Evolutionary conservation across 169 alveolate species (phyloP).

Genomic region (Fabrea salina): DNA sequence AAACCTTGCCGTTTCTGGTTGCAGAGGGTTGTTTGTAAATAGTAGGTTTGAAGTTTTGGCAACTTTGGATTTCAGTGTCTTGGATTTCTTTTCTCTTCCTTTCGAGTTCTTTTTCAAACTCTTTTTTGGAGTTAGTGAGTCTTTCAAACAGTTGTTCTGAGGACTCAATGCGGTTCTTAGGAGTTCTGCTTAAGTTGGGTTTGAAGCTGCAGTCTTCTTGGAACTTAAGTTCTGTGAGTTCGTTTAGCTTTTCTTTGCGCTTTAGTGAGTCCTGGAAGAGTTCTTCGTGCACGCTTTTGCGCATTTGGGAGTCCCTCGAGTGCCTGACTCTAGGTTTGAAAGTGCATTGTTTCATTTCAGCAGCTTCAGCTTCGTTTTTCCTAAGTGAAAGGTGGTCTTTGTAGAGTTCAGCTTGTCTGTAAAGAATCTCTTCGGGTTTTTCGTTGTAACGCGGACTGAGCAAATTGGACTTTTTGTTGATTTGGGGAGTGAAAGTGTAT

Average conservation of each 20-base stretch:
- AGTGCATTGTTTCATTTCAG: slow-evolving; percentile 11
- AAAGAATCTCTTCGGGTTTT: neutral
- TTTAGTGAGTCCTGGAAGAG: neutral
- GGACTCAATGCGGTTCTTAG: neutral
- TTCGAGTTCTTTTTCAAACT: neutral
- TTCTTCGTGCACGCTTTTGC: neutral
- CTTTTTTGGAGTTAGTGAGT: neutral
- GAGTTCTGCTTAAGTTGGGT: neutral
- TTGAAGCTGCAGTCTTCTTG: no score
- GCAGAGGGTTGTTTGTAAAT: neutral
- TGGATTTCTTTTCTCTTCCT: neutral
- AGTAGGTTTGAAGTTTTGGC: neutral
- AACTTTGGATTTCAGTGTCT: neutral
- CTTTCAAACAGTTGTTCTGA: neutral
- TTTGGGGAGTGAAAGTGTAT: slow-evolving; percentile 2
- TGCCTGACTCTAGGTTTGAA: slow-evolving; percentile 13
- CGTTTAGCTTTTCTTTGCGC: neutral
- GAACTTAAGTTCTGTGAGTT: slow-evolving; percentile 1
- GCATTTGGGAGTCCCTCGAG: neutral
- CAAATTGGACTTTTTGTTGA: neutral
- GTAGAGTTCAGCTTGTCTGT: neutral
- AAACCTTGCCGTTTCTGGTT: neutral
- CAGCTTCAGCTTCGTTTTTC: neutral
- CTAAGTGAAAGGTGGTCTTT: neutral
- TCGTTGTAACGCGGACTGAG: neutral